Evolutionary conservation across 108 stramenopile species (phyloP).

Genomic region (Parietichytrium sp.): DNA sequence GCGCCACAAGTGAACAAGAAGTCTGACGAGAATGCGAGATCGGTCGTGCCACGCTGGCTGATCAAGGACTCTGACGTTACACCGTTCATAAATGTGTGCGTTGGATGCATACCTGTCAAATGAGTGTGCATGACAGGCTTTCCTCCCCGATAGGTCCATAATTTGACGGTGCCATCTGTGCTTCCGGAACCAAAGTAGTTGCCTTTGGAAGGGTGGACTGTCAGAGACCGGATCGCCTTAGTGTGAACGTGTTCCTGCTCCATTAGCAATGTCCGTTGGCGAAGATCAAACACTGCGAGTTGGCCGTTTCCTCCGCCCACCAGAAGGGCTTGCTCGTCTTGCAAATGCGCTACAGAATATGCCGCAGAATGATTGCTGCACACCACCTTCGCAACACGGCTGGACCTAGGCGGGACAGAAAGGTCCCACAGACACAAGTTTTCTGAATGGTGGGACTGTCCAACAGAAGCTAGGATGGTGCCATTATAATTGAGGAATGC

Average conservation of each 20-base stretch:
- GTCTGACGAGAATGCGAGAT: constrained; percentile 5
- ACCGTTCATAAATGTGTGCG: constrained; percentile 16
- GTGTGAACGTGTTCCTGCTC: constrained; percentile 27
- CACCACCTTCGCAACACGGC: not conserved
- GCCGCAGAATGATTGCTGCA: constrained; percentile 10
- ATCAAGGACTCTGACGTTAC: not conserved
- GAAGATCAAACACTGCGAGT: constrained; percentile 4
- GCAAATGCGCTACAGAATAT: constrained; percentile 12
- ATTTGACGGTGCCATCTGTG: constrained; percentile 6
- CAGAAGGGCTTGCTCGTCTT: constrained; percentile 7
- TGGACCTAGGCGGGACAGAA: not conserved
- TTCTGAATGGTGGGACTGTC: constrained; percentile 12
- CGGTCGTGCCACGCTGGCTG: constrained; percentile 6
- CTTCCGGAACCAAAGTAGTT: constrained; percentile 14
- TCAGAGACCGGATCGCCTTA: constrained; percentile 27
- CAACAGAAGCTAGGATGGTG: constrained; percentile 6
- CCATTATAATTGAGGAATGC: constrained; percentile 29
- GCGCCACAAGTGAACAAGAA: constrained; percentile 33
- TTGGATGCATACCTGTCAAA: not conserved
- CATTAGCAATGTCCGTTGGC: constrained; percentile 3
- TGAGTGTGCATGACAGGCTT: not conserved
- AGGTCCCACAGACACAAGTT: constrained; percentile 23
- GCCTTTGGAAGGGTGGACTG: constrained; percentile 11
- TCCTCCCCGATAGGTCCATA: constrained; percentile 6
- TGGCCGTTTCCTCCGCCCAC: constrained; percentile 29